Evolutionary conservation across 768 basidiomycete species (phyloP).

Genomic region (Kockovaella imperatae): DNA sequence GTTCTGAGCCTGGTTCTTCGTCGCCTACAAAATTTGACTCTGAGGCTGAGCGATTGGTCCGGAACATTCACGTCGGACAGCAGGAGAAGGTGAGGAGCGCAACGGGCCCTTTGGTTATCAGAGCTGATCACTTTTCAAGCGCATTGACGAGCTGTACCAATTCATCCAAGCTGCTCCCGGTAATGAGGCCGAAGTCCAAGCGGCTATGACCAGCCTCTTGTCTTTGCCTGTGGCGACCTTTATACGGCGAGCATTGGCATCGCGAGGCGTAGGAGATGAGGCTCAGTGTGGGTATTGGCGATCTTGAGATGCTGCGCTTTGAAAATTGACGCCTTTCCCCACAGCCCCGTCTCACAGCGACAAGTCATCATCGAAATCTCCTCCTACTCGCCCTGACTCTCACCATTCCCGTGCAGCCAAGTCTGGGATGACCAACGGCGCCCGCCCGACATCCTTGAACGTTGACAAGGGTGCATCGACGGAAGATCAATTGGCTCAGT

Average conservation of each 20-base stretch:
- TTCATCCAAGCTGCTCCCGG: slow-evolving; percentile 81
- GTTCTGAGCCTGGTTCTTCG: background rate
- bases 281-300: slow-evolving; percentile 7
- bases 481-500: slow-evolving; percentile 32
- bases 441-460: slow-evolving; percentile 27
- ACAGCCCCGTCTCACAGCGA: background rate
- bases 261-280: slow-evolving; percentile 19
- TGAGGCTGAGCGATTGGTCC: slow-evolving; percentile 66
- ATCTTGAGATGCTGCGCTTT: background rate
- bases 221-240: slow-evolving; percentile 27
- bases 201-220: slow-evolving; percentile 19
- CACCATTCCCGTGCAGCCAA: background rate
- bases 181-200: slow-evolving; percentile 32
- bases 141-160: slow-evolving; percentile 71
- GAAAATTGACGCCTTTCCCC: background rate
- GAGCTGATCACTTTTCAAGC: background rate
- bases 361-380: background rate
- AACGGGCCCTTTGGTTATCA: background rate
- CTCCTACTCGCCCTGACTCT: background rate
- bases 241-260: slow-evolving; percentile 26
- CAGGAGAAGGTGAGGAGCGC: slow-evolving; percentile 38
- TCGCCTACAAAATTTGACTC: slow-evolving; percentile 56
- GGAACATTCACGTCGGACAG: slow-evolving; percentile 75
- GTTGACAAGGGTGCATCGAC: slow-evolving; percentile 26
- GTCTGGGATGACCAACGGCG: slow-evolving; percentile 20